These are phyloP conservation scores for Mucor sp. DNA, from an alignment of 371 early-diverging fungal genomes.

Conservation along the genomic window DNA sequence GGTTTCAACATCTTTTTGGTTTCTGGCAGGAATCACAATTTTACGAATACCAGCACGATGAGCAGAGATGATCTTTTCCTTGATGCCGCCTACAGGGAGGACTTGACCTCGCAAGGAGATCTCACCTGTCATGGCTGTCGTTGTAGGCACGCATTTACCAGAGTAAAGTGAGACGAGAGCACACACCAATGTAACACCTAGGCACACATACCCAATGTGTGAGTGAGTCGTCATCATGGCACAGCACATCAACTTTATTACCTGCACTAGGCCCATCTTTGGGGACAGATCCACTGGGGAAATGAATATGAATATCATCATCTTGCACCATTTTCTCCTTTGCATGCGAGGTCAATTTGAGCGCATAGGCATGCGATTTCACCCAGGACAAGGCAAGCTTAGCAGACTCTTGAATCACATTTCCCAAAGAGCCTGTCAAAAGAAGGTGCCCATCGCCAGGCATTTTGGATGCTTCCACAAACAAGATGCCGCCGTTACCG, in stretches of 20 bases:
- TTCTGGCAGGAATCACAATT: constrained; percentile 62
- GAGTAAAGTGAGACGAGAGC: constrained; percentile 79
- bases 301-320: constrained; percentile 80
- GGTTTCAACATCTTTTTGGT: constrained; percentile 59
- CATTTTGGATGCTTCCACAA: constrained; percentile 80
- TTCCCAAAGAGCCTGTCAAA: constrained; percentile 68
- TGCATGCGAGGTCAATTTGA: constrained; percentile 52
- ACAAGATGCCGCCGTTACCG: constrained; percentile 80
- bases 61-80: constrained; percentile 86
- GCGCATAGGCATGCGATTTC: constrained; percentile 66
- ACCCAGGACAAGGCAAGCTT: constrained; percentile 83
- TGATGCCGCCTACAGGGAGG: constrained; percentile 85
- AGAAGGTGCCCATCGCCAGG: constrained; percentile 73
- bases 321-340: constrained; percentile 48
- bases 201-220: no score
- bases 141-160: constrained; percentile 55
- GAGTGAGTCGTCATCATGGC: no score
- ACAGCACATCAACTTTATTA: constrained; percentile 8
- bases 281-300: constrained; percentile 81
- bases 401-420: constrained; percentile 89
- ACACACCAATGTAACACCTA: constrained; percentile 67
- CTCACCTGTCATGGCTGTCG: constrained; percentile 87
- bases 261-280: constrained; percentile 87
- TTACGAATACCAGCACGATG: constrained; percentile 77
- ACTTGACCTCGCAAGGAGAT: constrained; percentile 84